Conservation (phyloP, 768 basidiomycete genomes). For the Termitomyces sp. region DNA sequence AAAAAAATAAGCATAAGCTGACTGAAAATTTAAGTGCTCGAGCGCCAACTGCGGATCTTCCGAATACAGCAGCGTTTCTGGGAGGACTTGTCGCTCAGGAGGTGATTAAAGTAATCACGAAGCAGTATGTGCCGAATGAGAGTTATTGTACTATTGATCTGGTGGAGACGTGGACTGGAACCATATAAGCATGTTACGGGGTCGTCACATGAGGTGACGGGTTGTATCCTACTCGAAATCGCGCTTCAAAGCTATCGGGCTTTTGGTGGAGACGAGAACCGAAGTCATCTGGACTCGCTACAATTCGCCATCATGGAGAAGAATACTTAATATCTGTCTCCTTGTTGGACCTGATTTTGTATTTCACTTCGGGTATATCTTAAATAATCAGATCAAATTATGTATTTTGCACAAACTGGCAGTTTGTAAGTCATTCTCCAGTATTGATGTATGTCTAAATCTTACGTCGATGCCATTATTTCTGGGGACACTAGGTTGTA, state of each 20-base stretch:
- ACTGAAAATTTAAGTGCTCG: slow-evolving; percentile 51
- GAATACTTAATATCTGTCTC: too few relatives aligned
- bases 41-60: slow-evolving; percentile 78
- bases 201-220: background rate
- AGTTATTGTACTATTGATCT: slow-evolving; percentile 85
- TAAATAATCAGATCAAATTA: too few relatives aligned
- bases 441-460: too few relatives aligned
- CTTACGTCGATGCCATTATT: too few relatives aligned
- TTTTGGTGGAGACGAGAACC: background rate
- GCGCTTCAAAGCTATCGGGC: background rate
- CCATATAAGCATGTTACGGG: slow-evolving; percentile 24
- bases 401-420: too few relatives aligned
- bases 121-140: slow-evolving; percentile 89
- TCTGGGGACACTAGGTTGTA: too few relatives aligned
- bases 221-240: too few relatives aligned
- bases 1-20: slow-evolving; percentile 1
- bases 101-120: slow-evolving; percentile 94
- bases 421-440: too few relatives aligned
- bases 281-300: background rate
- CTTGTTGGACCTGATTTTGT: background rate
- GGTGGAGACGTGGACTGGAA: slow-evolving; percentile 71
- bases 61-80: slow-evolving; percentile 89
- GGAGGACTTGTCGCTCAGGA: slow-evolving; percentile 96
- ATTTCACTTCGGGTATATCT: too few relatives aligned
- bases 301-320: background rate